phyloP scores from a whole-genome alignment of 768 basidiomycete genomes.

The Austroboletus eburneus region DNA sequence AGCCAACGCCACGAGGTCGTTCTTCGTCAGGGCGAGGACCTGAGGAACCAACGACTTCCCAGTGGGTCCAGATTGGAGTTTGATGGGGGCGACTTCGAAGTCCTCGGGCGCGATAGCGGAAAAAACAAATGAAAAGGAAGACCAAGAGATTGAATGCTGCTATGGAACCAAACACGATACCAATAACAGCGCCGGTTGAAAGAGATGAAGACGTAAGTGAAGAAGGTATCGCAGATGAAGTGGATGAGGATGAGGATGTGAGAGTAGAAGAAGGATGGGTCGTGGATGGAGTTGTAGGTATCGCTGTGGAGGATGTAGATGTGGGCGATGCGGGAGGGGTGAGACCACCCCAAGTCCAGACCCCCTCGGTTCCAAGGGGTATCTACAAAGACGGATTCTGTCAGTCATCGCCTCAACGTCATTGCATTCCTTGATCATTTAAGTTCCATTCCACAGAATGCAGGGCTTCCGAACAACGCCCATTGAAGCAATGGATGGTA shows the following conservation, averaged over 20 bases:
- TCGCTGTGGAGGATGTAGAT: constrained; percentile 21
- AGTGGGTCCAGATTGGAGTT: constrained; percentile 41
- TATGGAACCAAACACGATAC: constrained; percentile 45
- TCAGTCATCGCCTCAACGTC: constrained; percentile 13
- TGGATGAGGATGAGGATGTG: constrained; percentile 20
- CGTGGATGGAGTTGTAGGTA: constrained; percentile 28
- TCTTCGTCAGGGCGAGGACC: constrained; percentile 25
- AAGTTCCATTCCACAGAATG: constrained; percentile 1
- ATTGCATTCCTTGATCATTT: constrained; percentile 4
- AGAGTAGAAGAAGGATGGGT: constrained; percentile 26
- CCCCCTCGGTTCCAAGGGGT: constrained; percentile 56
- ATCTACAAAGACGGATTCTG: constrained; percentile 44
- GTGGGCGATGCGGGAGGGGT: constrained; percentile 52
- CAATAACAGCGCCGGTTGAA: constrained; percentile 29
- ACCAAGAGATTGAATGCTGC: constrained; percentile 57
- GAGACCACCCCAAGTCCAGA: constrained; percentile 74
- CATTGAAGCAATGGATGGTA: background rate
- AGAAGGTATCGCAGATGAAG: constrained; percentile 24
- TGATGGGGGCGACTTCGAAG: constrained; percentile 15
- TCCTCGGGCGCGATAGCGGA: constrained; percentile 27
- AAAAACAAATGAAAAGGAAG: constrained; percentile 36
- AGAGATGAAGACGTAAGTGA: constrained; percentile 26
- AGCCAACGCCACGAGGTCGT: constrained; percentile 55
- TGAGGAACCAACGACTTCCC: constrained; percentile 36
- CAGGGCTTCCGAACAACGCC: background rate